Conservation (phyloP, 1,284 basidiomycete species). For the Moesziomyces globuligerus region DNA sequence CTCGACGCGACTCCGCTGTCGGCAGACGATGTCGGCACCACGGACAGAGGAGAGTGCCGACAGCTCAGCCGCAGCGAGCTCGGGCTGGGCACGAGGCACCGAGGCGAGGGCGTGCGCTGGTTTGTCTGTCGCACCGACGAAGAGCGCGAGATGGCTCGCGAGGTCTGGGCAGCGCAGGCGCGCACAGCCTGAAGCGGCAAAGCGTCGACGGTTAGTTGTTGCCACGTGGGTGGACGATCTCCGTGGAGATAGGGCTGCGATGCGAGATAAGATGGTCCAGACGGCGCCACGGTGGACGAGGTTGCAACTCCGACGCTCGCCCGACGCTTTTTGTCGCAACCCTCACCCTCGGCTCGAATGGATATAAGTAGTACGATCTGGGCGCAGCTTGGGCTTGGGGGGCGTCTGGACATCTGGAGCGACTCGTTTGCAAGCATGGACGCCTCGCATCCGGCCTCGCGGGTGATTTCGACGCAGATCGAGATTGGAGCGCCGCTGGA, state of each 20-base stretch:
- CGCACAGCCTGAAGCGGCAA: neutral
- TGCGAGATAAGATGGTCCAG: too few species aligned
- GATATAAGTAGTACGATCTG: too few species aligned
- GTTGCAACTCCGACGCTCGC: neutral
- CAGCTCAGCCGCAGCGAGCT: conserved; percentile 2
- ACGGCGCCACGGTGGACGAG: too few species aligned
- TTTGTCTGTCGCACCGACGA: conserved; percentile 24
- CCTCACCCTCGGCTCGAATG: too few species aligned
- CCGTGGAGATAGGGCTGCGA: conserved; percentile 10
- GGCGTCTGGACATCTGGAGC: too few species aligned
- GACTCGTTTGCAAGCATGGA: too few species aligned
- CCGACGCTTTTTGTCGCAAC: too few species aligned
- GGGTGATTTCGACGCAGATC: conserved; percentile 13
- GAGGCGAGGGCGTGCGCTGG: conserved; percentile 17
- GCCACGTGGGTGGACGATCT: conserved; percentile 3
- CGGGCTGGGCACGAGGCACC: neutral
- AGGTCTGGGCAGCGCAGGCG: too few species aligned
- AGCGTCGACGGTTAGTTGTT: too few species aligned
- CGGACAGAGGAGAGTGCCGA: neutral
- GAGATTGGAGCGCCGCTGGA: conserved; percentile 9
- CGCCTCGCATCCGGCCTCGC: conserved; percentile 2
- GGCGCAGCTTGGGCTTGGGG: too few species aligned
- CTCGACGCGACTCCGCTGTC: conserved; percentile 8
- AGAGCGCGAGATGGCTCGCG: conserved; percentile 14
- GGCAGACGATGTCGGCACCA: neutral